Evolutionary conservation across 257 asterid species (phyloP).

Genomic region (Fraxinus quadrangulata): DNA sequence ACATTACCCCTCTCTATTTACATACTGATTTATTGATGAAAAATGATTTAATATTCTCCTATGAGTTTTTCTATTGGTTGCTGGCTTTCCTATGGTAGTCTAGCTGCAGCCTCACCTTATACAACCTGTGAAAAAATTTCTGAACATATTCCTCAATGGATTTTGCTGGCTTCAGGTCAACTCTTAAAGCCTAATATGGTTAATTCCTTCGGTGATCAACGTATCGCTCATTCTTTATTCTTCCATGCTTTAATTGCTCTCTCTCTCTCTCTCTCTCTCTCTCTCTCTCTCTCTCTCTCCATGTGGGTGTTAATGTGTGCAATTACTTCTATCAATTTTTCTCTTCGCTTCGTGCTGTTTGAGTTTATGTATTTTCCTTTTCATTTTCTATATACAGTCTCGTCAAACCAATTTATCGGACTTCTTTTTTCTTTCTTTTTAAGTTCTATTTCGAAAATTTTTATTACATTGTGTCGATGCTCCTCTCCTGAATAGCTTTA

Average conservation of each 20-base stretch:
- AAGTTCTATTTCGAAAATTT: not conserved
- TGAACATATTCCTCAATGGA: constrained; percentile 75
- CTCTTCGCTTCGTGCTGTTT: not conserved
- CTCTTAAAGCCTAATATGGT: constrained; percentile 15
- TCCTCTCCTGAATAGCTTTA: not conserved
- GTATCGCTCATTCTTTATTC: not conserved
- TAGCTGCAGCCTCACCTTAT: not conserved
- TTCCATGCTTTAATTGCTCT: not conserved
- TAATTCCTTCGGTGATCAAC: not conserved
- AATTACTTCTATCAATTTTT: not conserved
- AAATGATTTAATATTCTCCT: constrained; percentile 3
- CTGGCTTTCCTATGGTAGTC: not conserved
- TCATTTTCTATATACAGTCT: not conserved
- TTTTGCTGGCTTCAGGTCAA: constrained; percentile 91
- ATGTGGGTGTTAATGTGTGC: not conserved
- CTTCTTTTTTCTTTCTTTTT: not conserved
- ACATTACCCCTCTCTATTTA: not conserved
- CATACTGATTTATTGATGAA: not conserved
- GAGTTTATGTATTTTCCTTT: not conserved
- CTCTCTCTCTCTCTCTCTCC: not conserved
- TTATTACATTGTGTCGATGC: not conserved
- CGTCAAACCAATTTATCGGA: not conserved
- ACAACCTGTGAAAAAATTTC: constrained; percentile 35
- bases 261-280: not conserved
- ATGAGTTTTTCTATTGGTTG: not conserved